Evolutionary conservation across 208 protist species (phyloP), one percentile per base, ranked within the genome.

Genomic region (Trichomonas tenax): DNA sequence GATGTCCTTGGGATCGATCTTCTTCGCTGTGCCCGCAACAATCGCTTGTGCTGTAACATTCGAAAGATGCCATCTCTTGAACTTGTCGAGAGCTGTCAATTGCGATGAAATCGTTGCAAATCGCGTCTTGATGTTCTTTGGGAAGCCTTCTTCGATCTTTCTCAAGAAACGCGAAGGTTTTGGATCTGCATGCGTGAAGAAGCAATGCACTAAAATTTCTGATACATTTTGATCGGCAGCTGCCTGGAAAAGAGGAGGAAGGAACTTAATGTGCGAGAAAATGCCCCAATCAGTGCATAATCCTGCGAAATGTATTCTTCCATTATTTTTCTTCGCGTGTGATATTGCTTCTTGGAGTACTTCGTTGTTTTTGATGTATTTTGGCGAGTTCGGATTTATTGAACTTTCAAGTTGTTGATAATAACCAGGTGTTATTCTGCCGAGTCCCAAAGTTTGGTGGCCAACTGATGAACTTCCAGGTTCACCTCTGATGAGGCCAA

Each of bases 391-490:
- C 15, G 86, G 86, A 11, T 40, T 41, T 6, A 93, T 41, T 15
- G 86, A 48, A 48, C 17, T 93, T 93, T 93, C 86, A 10, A 93
- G 44, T 34, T 41, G 21, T 51, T 93, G 86, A 51, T 58, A 93
- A 93, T 93, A 93, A 44, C n/a, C 15, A 49, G 86, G 86, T 36
- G 86, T 93, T 23, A 44, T 93, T n/a, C 86, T 41, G 3, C 86
- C 86, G 36, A 93, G 86, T 3, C 86, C 86, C 8, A 93, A 48
- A 21, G 86, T 93, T 51, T 93, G 86, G 31, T 93, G 86, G 2
- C 86, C 86, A 51, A 93, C 86, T 34, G 86, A 41, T 49, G 40
- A 48, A 93, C 86, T 93, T 36, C 86, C 86, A 48, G 86, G 86
- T 51, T 93, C 86, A 38, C 86, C 86, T 11, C 86, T 0, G 15